Base-by-base conservation (phyloP, 805 yeast genomes). In the Wickerhamiella azymoides region DNA sequence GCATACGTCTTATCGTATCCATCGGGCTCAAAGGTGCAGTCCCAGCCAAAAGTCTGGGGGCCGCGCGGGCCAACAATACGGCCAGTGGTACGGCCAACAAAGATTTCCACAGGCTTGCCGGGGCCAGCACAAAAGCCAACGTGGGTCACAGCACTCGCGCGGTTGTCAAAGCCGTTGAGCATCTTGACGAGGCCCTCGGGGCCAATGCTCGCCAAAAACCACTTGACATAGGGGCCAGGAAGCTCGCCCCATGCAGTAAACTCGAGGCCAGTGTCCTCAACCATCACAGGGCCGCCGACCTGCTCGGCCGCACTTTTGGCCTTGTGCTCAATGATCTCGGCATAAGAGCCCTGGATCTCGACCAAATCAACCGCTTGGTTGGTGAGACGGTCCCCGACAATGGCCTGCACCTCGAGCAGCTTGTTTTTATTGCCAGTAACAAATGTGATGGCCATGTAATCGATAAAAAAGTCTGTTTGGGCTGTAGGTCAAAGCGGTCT, bases 201-300 rank as follows among this genome's bases (percentile, higher is more conserved):
- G 0, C 96, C 96, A 52, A 88, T 61, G 11, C 74, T 64, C 51
- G 77, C 68, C 39, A 84, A 72, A 63, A 92, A 92, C 98, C 98
- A 89, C 63, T 89, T 89, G 63, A 78, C 75, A 53, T 85, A 84
- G 1, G 97, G 97, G 19, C 99, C 99, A 3, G 99, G 99, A 42
- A 92, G 71, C 13, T 78, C 80, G 44, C 82, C 78, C 58, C 80
- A 70, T 1, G 94, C 95, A 42, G 73, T 73, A 62, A 82, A 92
- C 3, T 81, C 84, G 35, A 92, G 72, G 43, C 94, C 88, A 0
- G 98, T 92, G 57, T 92, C 99, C 60, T 92, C 99, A 2, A 88
- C 96, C 47, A 92, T 69, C 0, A 85, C 96, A 0, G 97, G 89
- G 0, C 94, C 92, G 2, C 68, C 60, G 3, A 75, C 61, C 8